These are phyloP conservation scores for Kwoniella sp. DNA, from an alignment of 768 basidiomycete species.

Conservation along the genomic window DNA sequence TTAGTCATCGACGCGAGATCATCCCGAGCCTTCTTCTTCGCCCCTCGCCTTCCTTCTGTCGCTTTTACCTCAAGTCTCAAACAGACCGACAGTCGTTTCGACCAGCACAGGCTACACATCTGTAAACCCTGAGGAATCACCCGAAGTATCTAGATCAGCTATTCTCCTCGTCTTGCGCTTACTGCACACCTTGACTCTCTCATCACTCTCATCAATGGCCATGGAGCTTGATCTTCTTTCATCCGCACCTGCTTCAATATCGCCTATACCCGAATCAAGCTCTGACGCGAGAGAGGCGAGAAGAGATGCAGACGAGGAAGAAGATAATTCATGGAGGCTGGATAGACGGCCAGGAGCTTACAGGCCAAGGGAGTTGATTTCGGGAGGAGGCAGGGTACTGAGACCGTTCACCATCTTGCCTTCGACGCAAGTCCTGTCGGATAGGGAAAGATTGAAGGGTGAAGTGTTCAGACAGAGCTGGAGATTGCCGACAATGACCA, in stretches of 20 bases:
- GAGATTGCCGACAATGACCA: conserved; percentile 87
- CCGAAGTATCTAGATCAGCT: conserved; percentile 57
- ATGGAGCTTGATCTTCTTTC: conserved; percentile 73
- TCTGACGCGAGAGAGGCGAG: conserved; percentile 16
- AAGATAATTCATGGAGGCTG: conserved; percentile 71
- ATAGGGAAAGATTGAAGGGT: conserved; percentile 71
- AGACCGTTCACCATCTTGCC: conserved; percentile 92
- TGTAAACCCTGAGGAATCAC: conserved; percentile 36
- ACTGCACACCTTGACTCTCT: conserved; percentile 68
- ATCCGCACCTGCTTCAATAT: conserved; percentile 31
- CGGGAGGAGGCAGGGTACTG: conserved; percentile 77
- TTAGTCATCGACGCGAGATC: conserved; percentile 43
- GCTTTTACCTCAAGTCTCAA: conserved; percentile 22
- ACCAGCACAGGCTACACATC: conserved; percentile 28
- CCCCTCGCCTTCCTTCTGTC: conserved; percentile 41
- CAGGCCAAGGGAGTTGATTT: conserved; percentile 61
- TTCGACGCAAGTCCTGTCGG: conserved; percentile 60
- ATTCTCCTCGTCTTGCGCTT: conserved; percentile 73
- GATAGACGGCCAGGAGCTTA: conserved; percentile 62
- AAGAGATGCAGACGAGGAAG: conserved; percentile 30
- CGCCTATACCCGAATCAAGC: conserved; percentile 37
- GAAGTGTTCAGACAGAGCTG: conserved; percentile 84
- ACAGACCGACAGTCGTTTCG: conserved; percentile 5
- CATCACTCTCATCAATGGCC: conserved; percentile 67
- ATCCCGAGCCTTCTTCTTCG: conserved; percentile 31